Evolutionary conservation across 169 alveolate genomes (phyloP).

Genomic region (Cryptosporidium bovis): DNA sequence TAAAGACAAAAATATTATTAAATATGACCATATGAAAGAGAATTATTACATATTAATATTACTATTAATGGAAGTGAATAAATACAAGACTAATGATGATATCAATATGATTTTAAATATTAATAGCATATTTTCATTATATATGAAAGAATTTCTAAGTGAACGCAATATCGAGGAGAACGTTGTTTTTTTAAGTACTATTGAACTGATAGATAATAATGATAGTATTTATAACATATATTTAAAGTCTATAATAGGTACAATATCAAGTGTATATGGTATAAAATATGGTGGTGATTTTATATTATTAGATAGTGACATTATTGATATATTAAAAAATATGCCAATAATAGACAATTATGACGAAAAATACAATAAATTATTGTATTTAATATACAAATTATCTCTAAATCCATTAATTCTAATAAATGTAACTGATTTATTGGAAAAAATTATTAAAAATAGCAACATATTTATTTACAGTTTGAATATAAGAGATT

Average conservation of each 20-base stretch:
- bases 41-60: constrained; percentile 39
- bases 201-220: not conserved
- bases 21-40: constrained; percentile 56
- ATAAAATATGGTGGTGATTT: not conserved
- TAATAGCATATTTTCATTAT: constrained; percentile 8
- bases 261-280: no score
- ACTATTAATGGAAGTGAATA: constrained; percentile 13
- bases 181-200: constrained; percentile 25
- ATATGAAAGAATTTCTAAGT: not conserved
- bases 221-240: not conserved
- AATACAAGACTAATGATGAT: not conserved
- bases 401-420: constrained; percentile 18
- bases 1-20: constrained; percentile 22
- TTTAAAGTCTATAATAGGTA: no score
- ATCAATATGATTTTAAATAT: not conserved
- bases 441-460: not conserved
- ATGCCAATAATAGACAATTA: not conserved
- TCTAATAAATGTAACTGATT: not conserved
- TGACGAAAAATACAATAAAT: not conserved
- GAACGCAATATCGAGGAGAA: not conserved
- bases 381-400: not conserved
- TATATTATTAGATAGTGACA: not conserved
- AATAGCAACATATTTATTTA: constrained; percentile 6
- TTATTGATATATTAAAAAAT: not conserved
- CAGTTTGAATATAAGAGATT: not conserved